phyloP scores from a whole-genome alignment of 306 rosid genomes.

The Cucurbita ficifolia region DNA sequence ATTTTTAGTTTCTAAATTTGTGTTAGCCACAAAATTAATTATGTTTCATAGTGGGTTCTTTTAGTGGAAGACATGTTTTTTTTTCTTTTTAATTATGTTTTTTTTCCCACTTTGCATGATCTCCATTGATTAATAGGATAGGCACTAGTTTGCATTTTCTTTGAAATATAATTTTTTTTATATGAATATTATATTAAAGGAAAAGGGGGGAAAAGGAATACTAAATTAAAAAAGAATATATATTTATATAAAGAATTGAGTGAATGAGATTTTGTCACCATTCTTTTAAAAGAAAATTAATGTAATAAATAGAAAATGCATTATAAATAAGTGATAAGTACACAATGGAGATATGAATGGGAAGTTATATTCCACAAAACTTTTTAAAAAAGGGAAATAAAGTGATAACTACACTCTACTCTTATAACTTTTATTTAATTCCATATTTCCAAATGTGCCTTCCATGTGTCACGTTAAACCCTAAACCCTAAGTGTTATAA shows the following conservation, averaged over 20 bases:
- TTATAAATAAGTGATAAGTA: constrained; percentile 3
- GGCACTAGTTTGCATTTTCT: background rate
- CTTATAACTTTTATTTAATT: background rate
- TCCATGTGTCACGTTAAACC: background rate
- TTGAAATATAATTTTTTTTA: background rate
- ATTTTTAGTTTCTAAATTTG: background rate
- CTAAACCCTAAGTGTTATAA: background rate
- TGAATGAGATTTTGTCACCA: background rate
- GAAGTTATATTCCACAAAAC: background rate
- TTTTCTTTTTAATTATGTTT: background rate
- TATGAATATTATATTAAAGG: background rate
- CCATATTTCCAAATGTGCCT: background rate
- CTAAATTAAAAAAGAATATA: background rate
- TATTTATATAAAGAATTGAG: too few relatives aligned
- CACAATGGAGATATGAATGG: background rate
- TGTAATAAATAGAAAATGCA: background rate
- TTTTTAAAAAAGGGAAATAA: background rate
- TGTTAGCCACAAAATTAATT: background rate
- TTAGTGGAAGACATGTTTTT: background rate
- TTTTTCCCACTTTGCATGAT: background rate
- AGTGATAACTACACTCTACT: constrained; percentile 4
- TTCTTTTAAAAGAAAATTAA: background rate
- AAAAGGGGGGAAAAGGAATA: background rate
- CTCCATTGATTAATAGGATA: background rate
- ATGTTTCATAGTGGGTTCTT: background rate